Evolutionary conservation across 768 basidiomycete species (phyloP), one percentile per base, ranked within the genome.

Genomic region (Porphyrellus cyaneotinctus): DNA sequence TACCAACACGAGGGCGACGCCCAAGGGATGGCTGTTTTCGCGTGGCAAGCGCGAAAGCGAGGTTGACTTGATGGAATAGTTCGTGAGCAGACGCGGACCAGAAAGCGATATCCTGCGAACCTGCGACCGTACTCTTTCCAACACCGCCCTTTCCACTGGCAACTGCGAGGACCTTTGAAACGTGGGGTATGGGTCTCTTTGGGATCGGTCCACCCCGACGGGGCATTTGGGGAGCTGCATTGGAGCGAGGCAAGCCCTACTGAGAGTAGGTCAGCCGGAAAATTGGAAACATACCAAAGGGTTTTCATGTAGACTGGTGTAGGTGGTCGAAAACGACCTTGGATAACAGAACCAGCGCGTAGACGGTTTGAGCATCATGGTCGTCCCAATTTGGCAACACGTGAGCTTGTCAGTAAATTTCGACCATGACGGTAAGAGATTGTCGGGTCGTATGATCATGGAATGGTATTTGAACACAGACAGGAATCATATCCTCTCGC

Each of bases 101-200:
- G 20, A 26, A 17, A 32, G 23, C 9, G 18, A 24, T 15, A 37
- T 44, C 12, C 23, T 26, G 63, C 78, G 35, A 56, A 94, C 93
- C 88, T 51, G 94, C 91, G 30, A 97, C 76, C 0, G 93, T 97
- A 56, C 91, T 93, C 71, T 97, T 98, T 17, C 95, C 95, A 17
- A 97, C 95, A 2, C 95, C 95, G 23, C 95, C 95, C 65, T 97
- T 97, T 6, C 93, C 95, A 58, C 89, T 91, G 9, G 93, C 89
- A 0, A 97, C 91, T 2, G 81, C 87, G 5, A 97, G 64, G 15
- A 95, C 83, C 56, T 84, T 84, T 59, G 85, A 83, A 8, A 93
- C 94, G 59, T 95, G 74, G 1, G 85, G 77, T 45, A 90, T 81
- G 1, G 73, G 63, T 31, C 81, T 71, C 66, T 83, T 86, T 53